Evolutionary conservation across 192 early-diverging fungal species (phyloP), one percentile per base, ranked within the genome.

Genomic region (Thamnidium elegans): DNA sequence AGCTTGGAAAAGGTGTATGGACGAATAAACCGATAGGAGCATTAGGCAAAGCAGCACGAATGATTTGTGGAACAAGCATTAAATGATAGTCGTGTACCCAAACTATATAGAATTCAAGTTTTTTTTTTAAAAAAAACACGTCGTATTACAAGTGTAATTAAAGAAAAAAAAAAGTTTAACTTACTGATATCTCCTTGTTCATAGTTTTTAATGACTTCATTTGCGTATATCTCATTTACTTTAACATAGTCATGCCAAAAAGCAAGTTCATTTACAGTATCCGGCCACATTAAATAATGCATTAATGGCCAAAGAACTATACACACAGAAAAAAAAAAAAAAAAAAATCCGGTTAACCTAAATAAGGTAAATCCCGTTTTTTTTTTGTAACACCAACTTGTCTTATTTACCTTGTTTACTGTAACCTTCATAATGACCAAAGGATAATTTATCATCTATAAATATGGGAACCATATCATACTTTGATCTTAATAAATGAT

Each of bases 21-120:
- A 99, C 78, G 70, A 97, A 99, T 65, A 99, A 88, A 5, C 94
- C 94, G 51, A 99, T 92, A 23, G 81, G 86, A 17, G 94, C 94
- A 26, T 83, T 60, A 0, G 96, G 96, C 15, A 94, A 64, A 30
- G 77, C 77, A 68, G 88, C 70, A 46, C 96, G 85, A 23, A 99
- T 75, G 83, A 99, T 89, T 59, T 83, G 75, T 15, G 96, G 96
- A 5, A 97, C 88, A 53, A 99, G 75, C 76, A 96, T 84, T 19
- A 99, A 77, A 68, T 99, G 96, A 70, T 99, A 99, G 78, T 99
- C 96, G 70, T 99, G 96, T 66, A 99, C 86, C 96, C 96, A 99
- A 54, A 99, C 91, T 59, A 36, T 20, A 45, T 44, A 45, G 1
- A 59, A 59, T 17, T 10, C 36, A 39, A 39, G 36, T 39, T 39